These are phyloP conservation scores for Lyophyllum shimeji DNA, from an alignment of 768 basidiomycete species.

Conservation along the genomic window DNA sequence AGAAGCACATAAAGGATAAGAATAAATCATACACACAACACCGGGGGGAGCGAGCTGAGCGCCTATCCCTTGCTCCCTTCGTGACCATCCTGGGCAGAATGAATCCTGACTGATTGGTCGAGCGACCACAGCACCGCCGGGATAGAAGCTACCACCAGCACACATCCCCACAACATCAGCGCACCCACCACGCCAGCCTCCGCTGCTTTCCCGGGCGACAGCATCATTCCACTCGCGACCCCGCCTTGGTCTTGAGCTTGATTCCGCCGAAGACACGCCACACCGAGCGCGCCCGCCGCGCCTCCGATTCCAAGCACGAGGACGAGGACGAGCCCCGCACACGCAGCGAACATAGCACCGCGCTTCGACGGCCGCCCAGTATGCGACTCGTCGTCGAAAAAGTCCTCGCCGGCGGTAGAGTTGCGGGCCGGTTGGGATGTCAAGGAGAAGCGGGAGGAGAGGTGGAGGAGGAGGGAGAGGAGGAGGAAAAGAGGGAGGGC, in stretches of 20 bases:
- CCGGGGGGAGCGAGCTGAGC: no score
- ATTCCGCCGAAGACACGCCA: slow-evolving; percentile 23
- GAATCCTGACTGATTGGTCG: no score
- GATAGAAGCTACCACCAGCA: no score
- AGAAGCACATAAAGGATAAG: no score
- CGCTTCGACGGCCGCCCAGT: slow-evolving; percentile 9
- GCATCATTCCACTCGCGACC: slow-evolving; percentile 6
- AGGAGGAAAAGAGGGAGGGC: slow-evolving; percentile 31
- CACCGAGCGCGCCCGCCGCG: slow-evolving; percentile 31
- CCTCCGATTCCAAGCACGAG: slow-evolving; percentile 25
- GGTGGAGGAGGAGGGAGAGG: slow-evolving; percentile 28
- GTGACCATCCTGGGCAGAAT: no score
- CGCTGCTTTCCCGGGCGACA: slow-evolving; percentile 23
- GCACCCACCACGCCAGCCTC: slow-evolving; percentile 33
- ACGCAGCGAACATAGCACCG: slow-evolving; percentile 17
- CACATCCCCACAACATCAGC: slow-evolving; percentile 21
- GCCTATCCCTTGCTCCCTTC: no score
- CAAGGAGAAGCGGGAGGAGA: slow-evolving; percentile 14
- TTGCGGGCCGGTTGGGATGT: slow-evolving; percentile 12
- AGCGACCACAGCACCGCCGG: no score
- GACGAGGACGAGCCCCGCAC: slow-evolving; percentile 18
- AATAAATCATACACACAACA: no score
- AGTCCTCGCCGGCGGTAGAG: slow-evolving; percentile 26
- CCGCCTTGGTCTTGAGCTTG: no score
- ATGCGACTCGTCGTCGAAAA: slow-evolving; percentile 33